phyloP scores from a whole-genome alignment of 2,329 filamentous ascomycete genomes.

The Ceratocystis colombiana region DNA sequence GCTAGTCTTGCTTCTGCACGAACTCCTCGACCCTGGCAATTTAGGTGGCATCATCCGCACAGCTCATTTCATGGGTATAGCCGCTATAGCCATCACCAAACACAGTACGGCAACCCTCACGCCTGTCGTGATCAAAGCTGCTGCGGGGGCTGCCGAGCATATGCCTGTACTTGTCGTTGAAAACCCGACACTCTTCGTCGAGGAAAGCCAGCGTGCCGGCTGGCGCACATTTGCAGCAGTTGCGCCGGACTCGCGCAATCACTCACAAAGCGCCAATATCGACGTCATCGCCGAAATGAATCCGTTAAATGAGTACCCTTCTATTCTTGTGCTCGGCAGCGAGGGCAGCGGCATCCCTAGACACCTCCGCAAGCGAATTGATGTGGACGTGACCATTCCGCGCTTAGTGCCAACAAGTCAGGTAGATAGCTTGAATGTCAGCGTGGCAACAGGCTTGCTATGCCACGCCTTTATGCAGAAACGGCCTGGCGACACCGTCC shows the following conservation, averaged over 20 bases:
- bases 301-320: conserved; percentile 52
- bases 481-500: background rate
- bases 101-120: conserved; percentile 64
- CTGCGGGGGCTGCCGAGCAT: conserved; percentile 75
- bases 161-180: conserved; percentile 62
- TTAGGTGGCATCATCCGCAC: conserved; percentile 81
- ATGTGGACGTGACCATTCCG: conserved; percentile 57
- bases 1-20: conserved; percentile 62
- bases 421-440: conserved; percentile 89
- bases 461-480: conserved; percentile 49
- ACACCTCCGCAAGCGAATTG: conserved; percentile 53
- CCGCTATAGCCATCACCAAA: conserved; percentile 67
- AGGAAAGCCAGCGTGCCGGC: conserved; percentile 54
- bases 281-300: conserved; percentile 33
- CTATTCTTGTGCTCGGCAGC: conserved; percentile 71
- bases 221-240: conserved; percentile 80
- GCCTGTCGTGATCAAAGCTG: conserved; percentile 72
- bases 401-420: conserved; percentile 42
- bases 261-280: conserved; percentile 31
- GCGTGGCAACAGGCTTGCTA: conserved; percentile 72
- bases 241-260: conserved; percentile 31
- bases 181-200: conserved; percentile 59
- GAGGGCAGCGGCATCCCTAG: conserved; percentile 66
- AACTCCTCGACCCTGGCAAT: conserved; percentile 78
- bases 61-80: conserved; percentile 81